phyloP scores from a whole-genome alignment of 805 yeast genomes.

The Sungouiella blattae region DNA sequence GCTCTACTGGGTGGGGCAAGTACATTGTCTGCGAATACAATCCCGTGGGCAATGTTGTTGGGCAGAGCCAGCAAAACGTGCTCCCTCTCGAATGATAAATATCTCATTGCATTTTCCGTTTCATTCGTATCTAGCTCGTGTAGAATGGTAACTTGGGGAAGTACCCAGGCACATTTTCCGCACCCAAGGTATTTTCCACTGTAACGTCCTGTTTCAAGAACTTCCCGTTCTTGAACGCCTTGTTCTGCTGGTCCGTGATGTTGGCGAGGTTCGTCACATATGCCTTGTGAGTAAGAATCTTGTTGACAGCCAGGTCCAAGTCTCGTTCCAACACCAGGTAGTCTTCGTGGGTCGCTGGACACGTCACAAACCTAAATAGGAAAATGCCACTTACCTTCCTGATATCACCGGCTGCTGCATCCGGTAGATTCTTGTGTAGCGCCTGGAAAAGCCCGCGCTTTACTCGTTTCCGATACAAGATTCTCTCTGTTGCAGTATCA shows the following conservation, averaged over 20 bases:
- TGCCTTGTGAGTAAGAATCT: conserved; percentile 4
- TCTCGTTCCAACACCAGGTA: conserved; percentile 1
- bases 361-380: conserved; percentile 9
- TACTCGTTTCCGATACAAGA: conserved; percentile 36
- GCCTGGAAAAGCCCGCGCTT: conserved; percentile 8
- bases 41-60: conserved; percentile 35
- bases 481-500: conserved; percentile 31
- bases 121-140: background rate
- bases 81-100: conserved; percentile 13
- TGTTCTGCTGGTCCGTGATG: conserved; percentile 6
- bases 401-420: conserved; percentile 2
- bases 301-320: conserved; percentile 8
- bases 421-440: conserved; percentile 7
- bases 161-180: conserved; percentile 11
- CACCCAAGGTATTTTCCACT: conserved; percentile 12
- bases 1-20: conserved; percentile 28
- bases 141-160: conserved; percentile 14
- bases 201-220: conserved; percentile 5
- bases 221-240: conserved; percentile 1
- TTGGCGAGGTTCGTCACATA: background rate
- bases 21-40: conserved; percentile 33
- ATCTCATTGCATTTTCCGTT: background rate
- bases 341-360: conserved; percentile 7
- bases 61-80: conserved; percentile 25
- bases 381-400: conserved; percentile 13